phyloP scores from a whole-genome alignment of 2,329 filamentous ascomycete genomes.

The Colletotrichum sansevieriae region DNA sequence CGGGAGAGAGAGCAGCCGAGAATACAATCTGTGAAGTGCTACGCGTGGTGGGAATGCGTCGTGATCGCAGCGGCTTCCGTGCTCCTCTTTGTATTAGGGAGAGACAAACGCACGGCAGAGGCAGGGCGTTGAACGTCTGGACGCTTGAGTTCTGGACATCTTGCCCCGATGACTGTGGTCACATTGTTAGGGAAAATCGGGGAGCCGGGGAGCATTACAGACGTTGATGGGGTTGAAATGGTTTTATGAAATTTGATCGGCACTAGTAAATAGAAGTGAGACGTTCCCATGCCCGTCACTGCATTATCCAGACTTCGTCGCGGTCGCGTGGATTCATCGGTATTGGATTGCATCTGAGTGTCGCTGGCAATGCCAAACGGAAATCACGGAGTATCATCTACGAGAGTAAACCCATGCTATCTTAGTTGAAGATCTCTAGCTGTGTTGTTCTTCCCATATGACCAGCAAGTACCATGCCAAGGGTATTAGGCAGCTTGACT shows the following conservation, averaged over 20 bases:
- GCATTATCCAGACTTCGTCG: too few species aligned
- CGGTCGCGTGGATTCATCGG: background rate
- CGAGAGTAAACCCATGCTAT: background rate
- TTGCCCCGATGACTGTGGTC: too few species aligned
- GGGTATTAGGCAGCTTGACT: background rate
- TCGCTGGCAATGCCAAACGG: background rate
- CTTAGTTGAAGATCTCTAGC: background rate
- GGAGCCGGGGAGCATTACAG: background rate
- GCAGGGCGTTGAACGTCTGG: background rate
- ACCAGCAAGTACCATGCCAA: background rate
- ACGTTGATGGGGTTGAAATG: background rate
- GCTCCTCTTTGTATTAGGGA: background rate
- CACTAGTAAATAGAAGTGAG: slow-evolving; percentile 10
- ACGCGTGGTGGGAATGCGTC: background rate
- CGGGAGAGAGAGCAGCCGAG: slow-evolving; percentile 18
- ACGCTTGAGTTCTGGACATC: background rate
- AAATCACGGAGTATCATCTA: background rate
- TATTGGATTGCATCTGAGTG: background rate
- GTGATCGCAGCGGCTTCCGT: slow-evolving; percentile 25
- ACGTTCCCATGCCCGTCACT: too few species aligned
- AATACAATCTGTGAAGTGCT: background rate
- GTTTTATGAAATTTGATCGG: slow-evolving; percentile 2
- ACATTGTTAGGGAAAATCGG: background rate
- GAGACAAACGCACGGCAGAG: background rate
- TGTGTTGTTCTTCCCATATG: background rate